phyloP scores from a whole-genome alignment of 306 rosid genomes.

The Fragaria vesca region DNA sequence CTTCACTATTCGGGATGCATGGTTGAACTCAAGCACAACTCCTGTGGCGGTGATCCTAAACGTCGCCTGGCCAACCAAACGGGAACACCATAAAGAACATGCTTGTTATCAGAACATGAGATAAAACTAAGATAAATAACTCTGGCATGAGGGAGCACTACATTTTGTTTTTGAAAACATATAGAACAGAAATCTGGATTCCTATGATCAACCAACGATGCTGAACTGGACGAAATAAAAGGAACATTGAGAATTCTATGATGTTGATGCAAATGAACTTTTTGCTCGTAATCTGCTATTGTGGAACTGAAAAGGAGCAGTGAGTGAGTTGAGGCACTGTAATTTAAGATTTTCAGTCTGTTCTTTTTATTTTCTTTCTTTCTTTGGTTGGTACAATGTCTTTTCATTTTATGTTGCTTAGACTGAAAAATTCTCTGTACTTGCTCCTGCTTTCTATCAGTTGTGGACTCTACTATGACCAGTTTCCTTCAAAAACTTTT shows the following conservation, averaged over 20 bases:
- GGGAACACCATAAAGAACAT: background rate
- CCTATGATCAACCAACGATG: background rate
- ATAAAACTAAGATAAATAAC: background rate
- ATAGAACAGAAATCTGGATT: background rate
- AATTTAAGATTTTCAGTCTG: background rate
- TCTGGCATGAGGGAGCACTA: background rate
- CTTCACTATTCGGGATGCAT: constrained; percentile 70
- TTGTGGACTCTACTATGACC: background rate
- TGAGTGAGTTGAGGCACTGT: background rate
- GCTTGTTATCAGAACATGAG: background rate
- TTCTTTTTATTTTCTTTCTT: too few species aligned
- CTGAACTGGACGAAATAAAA: background rate
- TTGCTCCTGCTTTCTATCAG: background rate
- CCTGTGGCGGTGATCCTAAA: constrained; percentile 96
- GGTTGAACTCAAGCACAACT: constrained; percentile 83
- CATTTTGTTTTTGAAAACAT: background rate
- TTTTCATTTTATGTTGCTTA: too few species aligned
- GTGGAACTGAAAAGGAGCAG: background rate
- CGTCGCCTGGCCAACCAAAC: constrained; percentile 51
- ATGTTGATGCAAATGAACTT: background rate
- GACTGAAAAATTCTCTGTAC: background rate
- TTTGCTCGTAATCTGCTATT: too few species aligned
- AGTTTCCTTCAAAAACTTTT: background rate
- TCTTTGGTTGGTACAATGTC: too few species aligned
- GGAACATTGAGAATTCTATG: background rate